A percentile compares a stretch with the other conserved stretches of the same genome.
Conservation (phyloP, 441 rosid genomes). For the Isatis lusitanica region DNA sequence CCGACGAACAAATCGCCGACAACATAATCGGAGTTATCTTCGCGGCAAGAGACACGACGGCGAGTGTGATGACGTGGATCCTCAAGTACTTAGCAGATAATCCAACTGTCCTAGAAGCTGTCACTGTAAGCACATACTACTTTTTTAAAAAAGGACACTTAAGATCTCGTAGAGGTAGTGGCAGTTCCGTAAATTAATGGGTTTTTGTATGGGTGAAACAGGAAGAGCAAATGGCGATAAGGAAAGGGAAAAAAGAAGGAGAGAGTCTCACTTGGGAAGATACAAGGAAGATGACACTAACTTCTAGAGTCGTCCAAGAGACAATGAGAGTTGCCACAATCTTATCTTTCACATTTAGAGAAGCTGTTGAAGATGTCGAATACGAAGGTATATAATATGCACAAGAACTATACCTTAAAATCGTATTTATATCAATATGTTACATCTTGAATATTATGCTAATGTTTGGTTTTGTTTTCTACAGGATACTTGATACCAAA, state of each 20-base stretch:
- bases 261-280: slow-evolving; percentile 41
- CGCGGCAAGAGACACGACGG: slow-evolving; percentile 52
- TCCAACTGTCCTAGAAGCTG: slow-evolving; percentile 39
- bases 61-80: slow-evolving; percentile 50
- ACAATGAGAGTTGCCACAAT: slow-evolving; percentile 46
- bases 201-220: slow-evolving; percentile 12
- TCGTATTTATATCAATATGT: neutral
- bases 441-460: neutral
- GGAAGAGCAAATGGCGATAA: slow-evolving; percentile 43
- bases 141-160: neutral
- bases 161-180: slow-evolving; percentile 8
- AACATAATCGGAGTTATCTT: slow-evolving; percentile 48
- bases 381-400: slow-evolving; percentile 38
- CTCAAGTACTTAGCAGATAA: slow-evolving; percentile 48
- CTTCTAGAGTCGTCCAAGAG: slow-evolving; percentile 43
- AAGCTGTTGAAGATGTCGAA: slow-evolving; percentile 50
- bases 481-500: slow-evolving; percentile 57
- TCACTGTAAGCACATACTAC: slow-evolving; percentile 33
- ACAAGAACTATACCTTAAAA: neutral
- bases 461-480: neutral
- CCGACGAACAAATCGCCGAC: slow-evolving; percentile 44
- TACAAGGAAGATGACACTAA: slow-evolving; percentile 46
- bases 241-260: slow-evolving; percentile 33
- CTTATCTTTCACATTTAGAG: slow-evolving; percentile 47
- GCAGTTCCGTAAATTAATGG: slow-evolving; percentile 28